A percentile compares a stretch with the other conserved stretches of the same genome.
phyloP scores from a whole-genome alignment of 805 yeast species.

The Limtongozyma cylindracea region DNA sequence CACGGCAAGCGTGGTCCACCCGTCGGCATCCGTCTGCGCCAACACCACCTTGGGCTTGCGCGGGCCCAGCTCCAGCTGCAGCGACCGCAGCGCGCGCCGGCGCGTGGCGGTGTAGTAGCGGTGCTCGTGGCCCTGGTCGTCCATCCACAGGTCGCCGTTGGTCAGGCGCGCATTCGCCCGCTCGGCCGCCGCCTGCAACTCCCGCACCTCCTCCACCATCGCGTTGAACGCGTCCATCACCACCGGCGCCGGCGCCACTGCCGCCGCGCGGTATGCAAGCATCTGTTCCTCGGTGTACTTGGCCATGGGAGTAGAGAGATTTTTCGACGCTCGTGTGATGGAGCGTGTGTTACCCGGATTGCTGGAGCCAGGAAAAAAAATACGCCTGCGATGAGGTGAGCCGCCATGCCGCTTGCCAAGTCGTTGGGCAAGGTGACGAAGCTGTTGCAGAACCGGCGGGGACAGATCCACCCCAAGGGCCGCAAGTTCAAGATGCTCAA shows the following conservation, averaged over 20 bases:
- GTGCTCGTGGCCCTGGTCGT: conserved; percentile 17
- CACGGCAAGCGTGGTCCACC: conserved; percentile 48
- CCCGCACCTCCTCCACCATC: conserved; percentile 42
- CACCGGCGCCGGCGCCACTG: conserved; percentile 31
- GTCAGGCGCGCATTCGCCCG: conserved; percentile 8
- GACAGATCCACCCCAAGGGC: conserved; percentile 63
- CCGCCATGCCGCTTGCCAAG: conserved; percentile 46
- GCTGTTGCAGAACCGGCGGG: conserved; percentile 22
- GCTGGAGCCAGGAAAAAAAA: no score
- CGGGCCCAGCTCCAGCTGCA: conserved; percentile 23
- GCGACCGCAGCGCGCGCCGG: conserved; percentile 36
- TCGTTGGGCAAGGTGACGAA: conserved; percentile 40
- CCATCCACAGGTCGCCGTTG: conserved; percentile 19
- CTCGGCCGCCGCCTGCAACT: conserved; percentile 10
- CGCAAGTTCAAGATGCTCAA: conserved; percentile 67
- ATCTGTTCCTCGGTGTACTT: conserved; percentile 55
- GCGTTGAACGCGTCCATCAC: conserved; percentile 40
- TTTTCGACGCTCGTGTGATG: no score
- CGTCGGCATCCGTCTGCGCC: conserved; percentile 67
- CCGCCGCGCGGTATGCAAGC: conserved; percentile 26
- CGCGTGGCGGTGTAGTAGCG: conserved; percentile 20
- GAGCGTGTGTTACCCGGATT: no score
- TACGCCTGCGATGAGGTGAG: conserved; percentile 1
- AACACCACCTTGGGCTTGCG: conserved; percentile 27
- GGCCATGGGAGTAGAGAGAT: no score